These are phyloP conservation scores for Lachnellula suecica DNA, from an alignment of 2,329 filamentous ascomycete genomes.

Conservation along the genomic window DNA sequence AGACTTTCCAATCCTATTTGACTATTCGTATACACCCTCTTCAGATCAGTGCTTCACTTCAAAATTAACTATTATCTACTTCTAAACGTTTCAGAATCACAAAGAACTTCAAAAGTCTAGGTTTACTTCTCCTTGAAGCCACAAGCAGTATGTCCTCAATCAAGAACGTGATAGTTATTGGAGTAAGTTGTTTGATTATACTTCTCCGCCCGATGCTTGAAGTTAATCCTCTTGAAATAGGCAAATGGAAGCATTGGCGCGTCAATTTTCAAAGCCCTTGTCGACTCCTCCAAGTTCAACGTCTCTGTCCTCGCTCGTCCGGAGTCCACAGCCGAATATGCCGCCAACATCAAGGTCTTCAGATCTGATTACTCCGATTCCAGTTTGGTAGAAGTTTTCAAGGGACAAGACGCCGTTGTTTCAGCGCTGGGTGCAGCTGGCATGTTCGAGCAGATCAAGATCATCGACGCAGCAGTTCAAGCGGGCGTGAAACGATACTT, in stretches of 20 bases:
- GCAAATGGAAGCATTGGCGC: conserved; percentile 33
- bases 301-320: conserved; percentile 35
- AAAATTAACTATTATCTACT: no score
- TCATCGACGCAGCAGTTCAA: conserved; percentile 56
- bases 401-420: conserved; percentile 23
- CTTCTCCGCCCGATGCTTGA: background rate
- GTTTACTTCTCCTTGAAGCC: background rate
- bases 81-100: no score
- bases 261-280: conserved; percentile 31
- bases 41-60: no score
- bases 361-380: conserved; percentile 15
- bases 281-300: conserved; percentile 27
- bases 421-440: conserved; percentile 9
- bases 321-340: conserved; percentile 24
- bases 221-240: conserved; percentile 5
- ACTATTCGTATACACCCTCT: no score
- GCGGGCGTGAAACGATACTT: conserved; percentile 59
- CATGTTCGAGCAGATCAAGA: conserved; percentile 13
- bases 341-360: conserved; percentile 21
- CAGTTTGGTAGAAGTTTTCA: conserved; percentile 28
- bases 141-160: conserved; percentile 2
- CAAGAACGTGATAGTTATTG: conserved; percentile 11
- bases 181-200: conserved; percentile 2
- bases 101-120: no score
- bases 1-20: no score